A percentile compares a stretch with the other conserved stretches of the same genome.
These are phyloP conservation scores for Tolypocladium sp. DNA, from an alignment of 2,329 filamentous ascomycete species.

Conservation along the genomic window DNA sequence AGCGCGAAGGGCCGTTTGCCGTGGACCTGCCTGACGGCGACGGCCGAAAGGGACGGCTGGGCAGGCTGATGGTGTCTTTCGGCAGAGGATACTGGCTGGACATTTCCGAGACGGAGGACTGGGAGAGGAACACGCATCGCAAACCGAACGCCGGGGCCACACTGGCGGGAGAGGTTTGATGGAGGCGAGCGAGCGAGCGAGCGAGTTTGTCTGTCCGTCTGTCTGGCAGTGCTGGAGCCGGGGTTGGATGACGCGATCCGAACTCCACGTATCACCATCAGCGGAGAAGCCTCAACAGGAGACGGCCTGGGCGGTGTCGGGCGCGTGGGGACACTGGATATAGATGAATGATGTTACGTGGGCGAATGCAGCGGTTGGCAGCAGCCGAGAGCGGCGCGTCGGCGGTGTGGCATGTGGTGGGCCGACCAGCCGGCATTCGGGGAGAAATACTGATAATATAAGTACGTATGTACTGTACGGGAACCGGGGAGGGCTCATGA, in stretches of 20 bases:
- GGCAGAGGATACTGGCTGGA: constrained; percentile 77
- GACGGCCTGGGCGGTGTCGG: not conserved
- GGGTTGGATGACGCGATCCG: constrained; percentile 9
- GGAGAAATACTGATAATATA: not conserved
- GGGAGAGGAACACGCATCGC: constrained; percentile 52
- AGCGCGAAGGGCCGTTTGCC: constrained; percentile 58
- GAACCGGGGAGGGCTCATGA: not conserved
- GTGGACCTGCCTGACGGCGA: constrained; percentile 61
- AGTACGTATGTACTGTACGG: not conserved
- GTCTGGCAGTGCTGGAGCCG: not conserved
- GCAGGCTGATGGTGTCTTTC: constrained; percentile 67
- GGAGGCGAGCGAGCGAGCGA: not conserved
- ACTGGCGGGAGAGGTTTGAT: constrained; percentile 24
- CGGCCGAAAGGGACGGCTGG: constrained; percentile 70
- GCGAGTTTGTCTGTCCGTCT: not conserved
- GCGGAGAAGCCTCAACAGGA: not conserved
- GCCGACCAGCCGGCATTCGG: constrained; percentile 4
- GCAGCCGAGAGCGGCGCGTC: not conserved
- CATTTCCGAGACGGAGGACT: constrained; percentile 55
- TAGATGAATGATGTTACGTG: not conserved
- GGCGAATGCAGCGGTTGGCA: not conserved
- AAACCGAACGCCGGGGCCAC: constrained; percentile 38
- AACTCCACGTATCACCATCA: constrained; percentile 8
- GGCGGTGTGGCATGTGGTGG: not conserved
- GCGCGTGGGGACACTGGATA: not conserved